Percentiles rank a stretch among this genome's conserved stretches.
phyloP scores from a whole-genome alignment of 192 early-diverging fungal genomes.

The Coemansia sp. region DNA sequence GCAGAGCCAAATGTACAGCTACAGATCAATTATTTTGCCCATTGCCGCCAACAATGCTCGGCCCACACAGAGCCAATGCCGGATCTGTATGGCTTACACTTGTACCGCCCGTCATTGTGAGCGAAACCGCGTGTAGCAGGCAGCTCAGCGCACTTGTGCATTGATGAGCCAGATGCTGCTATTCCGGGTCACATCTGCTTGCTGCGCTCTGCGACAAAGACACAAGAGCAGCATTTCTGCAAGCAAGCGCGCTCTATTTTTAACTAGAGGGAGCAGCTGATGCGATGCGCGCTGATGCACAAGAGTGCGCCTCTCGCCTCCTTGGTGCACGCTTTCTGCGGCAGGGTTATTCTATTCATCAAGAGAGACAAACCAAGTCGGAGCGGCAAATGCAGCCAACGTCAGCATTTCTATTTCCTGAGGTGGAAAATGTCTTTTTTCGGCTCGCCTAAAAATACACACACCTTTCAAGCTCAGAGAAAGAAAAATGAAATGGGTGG shows the following conservation, averaged over 20 bases:
- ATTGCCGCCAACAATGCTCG: not conserved
- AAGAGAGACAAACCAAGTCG: not conserved
- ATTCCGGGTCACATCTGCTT: not conserved
- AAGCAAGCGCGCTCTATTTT: not conserved
- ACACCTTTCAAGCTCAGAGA: not conserved
- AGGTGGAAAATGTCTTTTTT: too few species aligned
- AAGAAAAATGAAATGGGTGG: not conserved
- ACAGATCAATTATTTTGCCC: not conserved
- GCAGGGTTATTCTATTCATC: not conserved
- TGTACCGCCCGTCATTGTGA: not conserved
- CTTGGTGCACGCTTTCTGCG: not conserved
- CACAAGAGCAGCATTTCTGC: not conserved
- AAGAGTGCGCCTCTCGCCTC: not conserved
- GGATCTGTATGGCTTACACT: slow-evolving; percentile 4
- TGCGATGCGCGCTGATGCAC: not conserved
- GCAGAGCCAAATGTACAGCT: slow-evolving; percentile 3
- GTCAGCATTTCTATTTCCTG: too few species aligned
- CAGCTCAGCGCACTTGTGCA: not conserved
- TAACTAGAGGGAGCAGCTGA: not conserved
- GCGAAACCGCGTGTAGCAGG: slow-evolving; percentile 1
- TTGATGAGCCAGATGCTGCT: not conserved
- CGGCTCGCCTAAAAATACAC: not conserved
- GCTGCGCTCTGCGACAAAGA: not conserved
- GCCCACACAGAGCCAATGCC: not conserved
- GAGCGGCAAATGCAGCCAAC: too few species aligned